Percentiles rank a stretch among this genome's conserved stretches.
phyloP scores from a whole-genome alignment of 2,329 filamentous ascomycete species.

The Stemphylium lycopersici region DNA sequence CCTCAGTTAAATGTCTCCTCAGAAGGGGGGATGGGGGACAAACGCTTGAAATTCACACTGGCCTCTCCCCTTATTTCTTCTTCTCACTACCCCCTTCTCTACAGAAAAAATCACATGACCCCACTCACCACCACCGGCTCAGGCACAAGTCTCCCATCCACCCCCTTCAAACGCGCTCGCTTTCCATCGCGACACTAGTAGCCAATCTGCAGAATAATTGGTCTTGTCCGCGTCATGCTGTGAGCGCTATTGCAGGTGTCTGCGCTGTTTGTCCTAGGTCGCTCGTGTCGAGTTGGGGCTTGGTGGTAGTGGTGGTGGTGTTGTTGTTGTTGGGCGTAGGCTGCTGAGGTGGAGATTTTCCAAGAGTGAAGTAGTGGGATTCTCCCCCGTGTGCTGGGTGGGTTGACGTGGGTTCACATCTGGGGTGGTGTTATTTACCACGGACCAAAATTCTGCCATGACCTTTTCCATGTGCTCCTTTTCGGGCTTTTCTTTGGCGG shows the following conservation, averaged over 20 bases:
- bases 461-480: constrained; percentile 2
- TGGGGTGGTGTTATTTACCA: constrained; percentile 7
- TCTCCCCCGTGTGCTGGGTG: too few species aligned
- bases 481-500: neutral
- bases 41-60: neutral
- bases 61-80: neutral
- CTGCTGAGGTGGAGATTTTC: neutral
- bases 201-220: neutral
- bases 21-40: too few species aligned
- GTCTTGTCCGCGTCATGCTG: neutral
- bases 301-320: neutral
- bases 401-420: too few species aligned
- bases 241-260: neutral
- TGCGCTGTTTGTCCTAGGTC: neutral
- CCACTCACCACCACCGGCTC: neutral
- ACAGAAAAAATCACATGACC: neutral
- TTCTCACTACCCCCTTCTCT: neutral
- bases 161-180: neutral
- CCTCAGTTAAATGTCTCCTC: too few species aligned
- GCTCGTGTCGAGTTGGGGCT: neutral
- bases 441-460: constrained; percentile 14
- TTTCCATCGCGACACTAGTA: neutral
- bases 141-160: neutral
- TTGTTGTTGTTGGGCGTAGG: too few species aligned
- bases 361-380: too few species aligned